Evolutionary conservation across 1,284 basidiomycete genomes (phyloP), one percentile per base, ranked within the genome.

Genomic region (Vanrija pseudolonga): DNA sequence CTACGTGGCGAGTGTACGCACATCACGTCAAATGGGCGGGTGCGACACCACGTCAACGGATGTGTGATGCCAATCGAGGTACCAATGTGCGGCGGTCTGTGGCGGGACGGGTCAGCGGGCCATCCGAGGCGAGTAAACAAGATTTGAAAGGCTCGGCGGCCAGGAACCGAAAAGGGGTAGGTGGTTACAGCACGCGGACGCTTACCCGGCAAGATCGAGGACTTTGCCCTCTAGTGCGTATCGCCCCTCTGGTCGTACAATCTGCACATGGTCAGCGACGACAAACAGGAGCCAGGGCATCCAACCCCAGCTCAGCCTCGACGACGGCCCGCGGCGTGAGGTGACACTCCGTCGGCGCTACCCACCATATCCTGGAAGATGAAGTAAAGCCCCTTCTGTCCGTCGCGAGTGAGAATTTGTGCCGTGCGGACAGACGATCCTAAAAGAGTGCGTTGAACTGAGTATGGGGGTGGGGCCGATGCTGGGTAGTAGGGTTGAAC

Each of bases 321-420:
- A 32, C 32, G 14, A 32, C 32, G 32, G 32, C 12, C 32, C 32
- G 32, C 32, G 32, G 32, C 24, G 12, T 12, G 32, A 9, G 32
- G 11, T 9, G 11, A 2, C 12, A 8, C 32, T 32, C 32, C 9
- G 8, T 12, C 32, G 6, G 32, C 28, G n/a, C 7, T 5, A 60
- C 58, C 18, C 32, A 60, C 58, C 58, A 60, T 52, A 39, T 60
- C 58, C 26, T 60, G 58, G 40, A 60, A 60, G 32, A 60, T 60
- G 28, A 60, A 60, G 18, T 55, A 56, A 18, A 60, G 43, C 0
- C 55, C 58, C 26, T 60, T 60, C 19, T 50, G 48, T 6, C 53
- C 50, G 6, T 60, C 58, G 15, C 55, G 55, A 11, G 45, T 54
- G 6, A 60, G 36, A 4, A 60, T 44, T 17, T 60, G 58, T 1